Evolutionary conservation across 2,329 filamentous ascomycete species (phyloP), one percentile per base, ranked within the genome.

Genomic region (Pseudogymnoascus sp.): DNA sequence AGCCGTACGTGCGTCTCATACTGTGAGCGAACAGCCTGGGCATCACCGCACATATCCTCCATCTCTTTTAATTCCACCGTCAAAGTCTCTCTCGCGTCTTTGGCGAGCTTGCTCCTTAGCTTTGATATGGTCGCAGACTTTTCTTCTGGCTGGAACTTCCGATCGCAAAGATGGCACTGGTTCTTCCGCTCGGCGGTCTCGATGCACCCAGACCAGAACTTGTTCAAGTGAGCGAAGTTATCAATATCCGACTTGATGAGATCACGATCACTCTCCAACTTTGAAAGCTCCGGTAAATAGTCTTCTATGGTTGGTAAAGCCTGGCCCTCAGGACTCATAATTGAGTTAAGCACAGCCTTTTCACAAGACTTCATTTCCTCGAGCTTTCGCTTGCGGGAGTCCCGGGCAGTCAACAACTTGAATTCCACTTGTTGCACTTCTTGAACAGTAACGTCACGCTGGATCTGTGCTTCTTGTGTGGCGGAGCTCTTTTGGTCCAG

Each of bases 391-490:
- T 82, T 84, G 25, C 88, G 78, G 11, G 83, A 84, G n/a, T 85
- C 84, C 50, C 84, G 85, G 23, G 82, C 77, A 56, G 80, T 86
- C 53, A 85, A 87, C 35, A 95, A 77, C 69, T 85, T 86, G 73
- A 85, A 91, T 65, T 92, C 88, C 10, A 91, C 77, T 67, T 92
- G 88, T 70, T 91, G 88, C 31, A 93, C 80, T 69, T 92, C 89
- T 67, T 89, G 84, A 67, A 82, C 84, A 2, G 84, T 80, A 40
- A 83, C 81, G 64, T 96, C 91, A 60, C 91, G 86, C 64, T 85
- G 81, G 59, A 83, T 84, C 71, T 90, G 86, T 4, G 86, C 85
- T 38, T 89, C 85, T 11, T 81, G 79, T 31, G 91, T 79, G 23
- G 80, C 74, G 37, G 79, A 78, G 23, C 75, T 79, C 69, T 87